Evolutionary conservation across 306 rosid genomes (phyloP).

Genomic region (Cyamopsis tetragonoloba): DNA sequence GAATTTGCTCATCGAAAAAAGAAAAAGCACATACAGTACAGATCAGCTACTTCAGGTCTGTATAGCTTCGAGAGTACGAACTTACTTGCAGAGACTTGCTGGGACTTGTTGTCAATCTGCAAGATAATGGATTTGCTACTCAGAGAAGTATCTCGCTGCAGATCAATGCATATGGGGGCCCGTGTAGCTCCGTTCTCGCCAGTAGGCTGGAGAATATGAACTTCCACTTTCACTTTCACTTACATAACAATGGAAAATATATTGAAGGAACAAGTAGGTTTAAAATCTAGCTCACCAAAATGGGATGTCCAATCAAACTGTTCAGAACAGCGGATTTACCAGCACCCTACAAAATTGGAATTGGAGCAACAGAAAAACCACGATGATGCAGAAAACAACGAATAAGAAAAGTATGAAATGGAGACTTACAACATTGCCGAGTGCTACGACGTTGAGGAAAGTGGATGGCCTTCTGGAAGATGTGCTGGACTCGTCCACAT

Average conservation of each 20-base stretch:
- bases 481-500: conserved; percentile 64
- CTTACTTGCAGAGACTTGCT: conserved; percentile 97
- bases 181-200: conserved; percentile 99
- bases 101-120: conserved; percentile 92
- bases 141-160: conserved; percentile 81
- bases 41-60: conserved; percentile 16
- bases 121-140: conserved; percentile 88
- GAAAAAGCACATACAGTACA: neutral
- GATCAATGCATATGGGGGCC: conserved; percentile 88
- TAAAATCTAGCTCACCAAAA: conserved; percentile 60
- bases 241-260: neutral
- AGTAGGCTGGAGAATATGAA: conserved; percentile 66
- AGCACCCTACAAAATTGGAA: conserved; percentile 62
- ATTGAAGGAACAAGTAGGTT: neutral
- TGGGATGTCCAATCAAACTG: conserved; percentile 96
- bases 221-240: neutral
- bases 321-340: conserved; percentile 94
- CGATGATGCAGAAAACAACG: neutral
- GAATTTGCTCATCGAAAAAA: neutral
- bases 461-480: conserved; percentile 66
- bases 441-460: conserved; percentile 90
- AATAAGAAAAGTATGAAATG: neutral
- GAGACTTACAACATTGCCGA: conserved; percentile 86
- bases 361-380: neutral
- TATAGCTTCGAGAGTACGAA: neutral